These are phyloP conservation scores for Pneumocystis carinii DNA, from an alignment of 1,139 yeast species.

Conservation along the genomic window DNA sequence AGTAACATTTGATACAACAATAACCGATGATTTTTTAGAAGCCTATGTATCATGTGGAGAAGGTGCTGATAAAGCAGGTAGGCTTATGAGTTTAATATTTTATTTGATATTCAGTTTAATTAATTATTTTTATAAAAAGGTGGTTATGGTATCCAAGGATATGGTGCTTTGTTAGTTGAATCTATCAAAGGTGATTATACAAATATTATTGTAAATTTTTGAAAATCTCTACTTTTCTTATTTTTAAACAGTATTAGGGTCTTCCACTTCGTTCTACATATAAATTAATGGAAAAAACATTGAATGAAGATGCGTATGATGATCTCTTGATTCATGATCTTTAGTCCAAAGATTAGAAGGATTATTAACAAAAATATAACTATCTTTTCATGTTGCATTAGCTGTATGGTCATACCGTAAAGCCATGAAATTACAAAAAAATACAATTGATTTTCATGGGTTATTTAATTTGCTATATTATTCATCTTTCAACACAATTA, in stretches of 20 bases:
- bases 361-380: background rate
- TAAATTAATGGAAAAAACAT: conserved; percentile 28
- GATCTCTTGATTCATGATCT: background rate
- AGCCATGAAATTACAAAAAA: too few species aligned
- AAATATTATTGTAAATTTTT: conserved; percentile 57
- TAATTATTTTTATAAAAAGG: background rate
- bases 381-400: too few species aligned
- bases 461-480: too few species aligned
- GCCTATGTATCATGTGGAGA: conserved; percentile 57
- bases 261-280: conserved; percentile 54
- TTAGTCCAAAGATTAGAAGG: background rate
- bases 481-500: too few species aligned
- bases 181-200: conserved; percentile 63
- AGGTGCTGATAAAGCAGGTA: conserved; percentile 70
- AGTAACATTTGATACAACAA: conserved; percentile 33
- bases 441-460: too few species aligned
- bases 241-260: background rate
- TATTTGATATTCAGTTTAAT: background rate
- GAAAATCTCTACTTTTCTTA: background rate
- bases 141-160: conserved; percentile 74
- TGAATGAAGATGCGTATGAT: conserved; percentile 15
- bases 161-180: conserved; percentile 41
- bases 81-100: background rate
- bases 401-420: background rate
- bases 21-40: conserved; percentile 40